phyloP scores from a whole-genome alignment of 495 filamentous ascomycete species.

The Entonaema liquescens region DNA sequence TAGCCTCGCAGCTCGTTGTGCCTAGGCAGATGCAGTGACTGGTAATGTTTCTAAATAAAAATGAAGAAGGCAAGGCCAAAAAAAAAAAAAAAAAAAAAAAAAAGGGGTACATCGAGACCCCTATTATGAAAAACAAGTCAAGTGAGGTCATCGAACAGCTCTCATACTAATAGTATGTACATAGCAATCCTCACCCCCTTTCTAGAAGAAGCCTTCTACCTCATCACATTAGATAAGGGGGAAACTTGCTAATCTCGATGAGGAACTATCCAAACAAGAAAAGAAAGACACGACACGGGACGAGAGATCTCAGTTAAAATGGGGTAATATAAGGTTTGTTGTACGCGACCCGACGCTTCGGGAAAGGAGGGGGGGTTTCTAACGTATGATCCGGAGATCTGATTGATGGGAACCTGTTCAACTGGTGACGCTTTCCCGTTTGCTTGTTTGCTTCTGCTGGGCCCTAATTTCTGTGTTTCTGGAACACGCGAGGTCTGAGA shows the following conservation, averaged over 20 bases:
- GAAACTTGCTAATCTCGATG: no score
- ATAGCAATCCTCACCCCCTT: neutral
- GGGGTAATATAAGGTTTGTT: slow-evolving; percentile 35
- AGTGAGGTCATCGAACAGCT: slow-evolving; percentile 32
- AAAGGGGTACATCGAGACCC: slow-evolving; percentile 18
- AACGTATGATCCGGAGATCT: slow-evolving; percentile 39
- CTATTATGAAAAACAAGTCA: slow-evolving; percentile 1
- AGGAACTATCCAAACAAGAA: neutral
- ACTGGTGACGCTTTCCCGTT: slow-evolving; percentile 18
- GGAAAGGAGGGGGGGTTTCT: slow-evolving; percentile 31
- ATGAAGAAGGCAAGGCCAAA: neutral
- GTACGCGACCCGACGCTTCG: slow-evolving; percentile 42
- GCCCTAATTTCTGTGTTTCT: neutral
- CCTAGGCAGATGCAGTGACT: slow-evolving; percentile 35
- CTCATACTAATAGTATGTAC: neutral
- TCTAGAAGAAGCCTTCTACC: neutral
- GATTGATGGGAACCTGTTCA: slow-evolving; percentile 31
- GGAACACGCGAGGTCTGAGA: slow-evolving; percentile 4
- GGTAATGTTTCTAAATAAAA: slow-evolving; percentile 37
- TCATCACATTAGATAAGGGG: neutral
- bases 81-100: neutral
- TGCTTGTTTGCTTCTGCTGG: slow-evolving; percentile 9
- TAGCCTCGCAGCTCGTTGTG: slow-evolving; percentile 47
- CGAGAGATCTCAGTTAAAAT: slow-evolving; percentile 36
- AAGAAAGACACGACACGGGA: slow-evolving; percentile 10